Base-by-base conservation (phyloP, 1,284 basidiomycete species). In the Ustilago xerochloae region DNA sequence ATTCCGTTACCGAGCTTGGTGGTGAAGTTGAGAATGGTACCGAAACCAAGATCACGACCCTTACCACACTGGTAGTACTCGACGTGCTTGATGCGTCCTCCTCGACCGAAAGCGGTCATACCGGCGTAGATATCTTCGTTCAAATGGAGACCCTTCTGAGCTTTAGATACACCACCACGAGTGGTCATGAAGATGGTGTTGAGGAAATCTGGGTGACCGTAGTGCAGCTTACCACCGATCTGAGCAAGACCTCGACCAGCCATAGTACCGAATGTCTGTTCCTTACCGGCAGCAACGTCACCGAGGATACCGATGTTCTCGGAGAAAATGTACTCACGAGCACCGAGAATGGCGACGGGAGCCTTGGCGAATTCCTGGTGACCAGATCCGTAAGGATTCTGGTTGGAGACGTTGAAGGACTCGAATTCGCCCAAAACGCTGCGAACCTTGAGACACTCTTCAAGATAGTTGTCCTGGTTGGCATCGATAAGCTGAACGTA, bases 121-220 rank as follows among this genome's bases (percentile, higher is more conserved):
- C 97, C 96, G 30, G 97, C 96, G 85, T 95, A 99, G 83, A 99
- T 99, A 90, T 99, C 97, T 86, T 99, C 96, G 88, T 98, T 98
- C 70, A 99, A 86, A 85, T 99, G 97, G 18, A 99, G 87, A 75
- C 96, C 96, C 87, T 99, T 99, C 86, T 99, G 96, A 43, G 97
- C 97, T 87, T 99, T 99, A 54, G 95, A 98, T 13, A 98, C 91
- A 85, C 97, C 97, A 55, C 97, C 96, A 57, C 96, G 94, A 5
- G 97, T 99, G 66, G 90, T 94, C 96, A 99, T 99, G 88, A 93
- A 99, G 67, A 97, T 88, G 41, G 91, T 96, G 85, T 98, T 97
- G 77, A 99, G 88, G 90, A 99, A 97, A 90, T 99, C 96, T 10
- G 96, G 97, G 94, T 86, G 97, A 82, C 96, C 96, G 83, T 99